Base-by-base conservation (phyloP, 2,329 filamentous ascomycete species). In the Paecilomyces dactylethromorphus region DNA sequence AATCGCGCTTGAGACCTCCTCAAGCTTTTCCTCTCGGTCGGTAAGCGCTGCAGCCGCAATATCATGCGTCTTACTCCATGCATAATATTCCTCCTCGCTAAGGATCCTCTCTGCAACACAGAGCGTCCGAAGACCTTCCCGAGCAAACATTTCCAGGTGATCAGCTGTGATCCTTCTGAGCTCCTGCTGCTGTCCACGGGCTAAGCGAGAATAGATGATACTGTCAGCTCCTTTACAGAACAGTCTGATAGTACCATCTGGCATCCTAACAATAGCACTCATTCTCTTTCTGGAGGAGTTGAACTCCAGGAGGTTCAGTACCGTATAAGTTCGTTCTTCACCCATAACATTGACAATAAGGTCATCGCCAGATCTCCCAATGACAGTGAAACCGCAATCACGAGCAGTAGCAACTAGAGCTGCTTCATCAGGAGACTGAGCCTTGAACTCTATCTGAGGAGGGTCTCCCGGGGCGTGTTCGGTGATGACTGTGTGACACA, bases 171-270 rank as follows among this genome's bases (percentile, higher is more conserved):
- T 82, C 66, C 85, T 84, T 62, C 94, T 86, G 57, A 99, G 83
- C 68, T 96, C 89, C 61, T 86, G 82, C 76, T 99, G 94, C 73
- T 96, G 87, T 54, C 92, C 92, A 63, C 84, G 86, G 75, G 87
- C 90, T 60, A 99, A 81, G 5, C 94, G 89, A 7, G 92, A 92
- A 74, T 97, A 99, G 64, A 99, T 97, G 68, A 97, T 89, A 68
- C 91, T 97, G 73, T 99, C 94, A 33, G 94, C 94, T 63, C 94
- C 94, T 78, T 99, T 99, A 81, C 94, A 99, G 76, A 95, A 96
- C 0, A 99, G 82, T 57, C 94, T 82, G 62, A 99, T 97, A 59
- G 83, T 87, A 49, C 90, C 89, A 72, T 97, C 86, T 0, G 94
- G 93, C 92, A 97, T 96, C 59, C 90, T 85, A 55, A 99, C 87